Evolutionary conservation across 2,329 filamentous ascomycete species (phyloP).

Genomic region (Pseudogymnoascus sp.): DNA sequence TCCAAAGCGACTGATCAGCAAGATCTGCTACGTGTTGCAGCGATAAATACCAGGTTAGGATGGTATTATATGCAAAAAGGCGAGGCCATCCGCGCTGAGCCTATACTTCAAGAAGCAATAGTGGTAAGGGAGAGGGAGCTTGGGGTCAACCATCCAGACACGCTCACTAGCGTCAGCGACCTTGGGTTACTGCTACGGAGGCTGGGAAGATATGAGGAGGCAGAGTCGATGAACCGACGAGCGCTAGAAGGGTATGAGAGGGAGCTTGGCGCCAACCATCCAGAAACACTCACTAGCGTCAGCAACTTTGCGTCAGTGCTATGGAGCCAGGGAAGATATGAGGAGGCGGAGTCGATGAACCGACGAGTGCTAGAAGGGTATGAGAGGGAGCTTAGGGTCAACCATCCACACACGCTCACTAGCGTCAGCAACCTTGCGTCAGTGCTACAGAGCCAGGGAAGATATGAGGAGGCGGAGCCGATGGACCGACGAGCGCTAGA

Average conservation of each 20-base stretch:
- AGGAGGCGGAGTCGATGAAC: too few species aligned
- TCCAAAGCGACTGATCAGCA: neutral
- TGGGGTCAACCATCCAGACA: neutral
- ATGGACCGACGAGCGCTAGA: too few species aligned
- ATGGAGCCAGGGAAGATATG: too few species aligned
- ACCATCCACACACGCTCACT: too few species aligned
- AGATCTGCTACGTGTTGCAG: neutral
- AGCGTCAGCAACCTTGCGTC: too few species aligned
- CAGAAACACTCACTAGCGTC: neutral
- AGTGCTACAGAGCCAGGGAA: too few species aligned
- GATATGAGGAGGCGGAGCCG: too few species aligned
- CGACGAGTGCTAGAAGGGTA: too few species aligned
- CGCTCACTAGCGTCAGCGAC: neutral
- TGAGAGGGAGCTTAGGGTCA: too few species aligned
- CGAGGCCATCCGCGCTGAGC: neutral
- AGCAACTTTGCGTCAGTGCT: too few species aligned
- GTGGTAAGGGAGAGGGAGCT: neutral
- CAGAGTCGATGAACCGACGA: neutral
- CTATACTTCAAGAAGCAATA: neutral
- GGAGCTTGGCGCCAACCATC: neutral
- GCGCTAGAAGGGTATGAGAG: neutral
- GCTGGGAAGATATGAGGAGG: conserved; percentile 1
- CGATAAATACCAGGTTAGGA: neutral
- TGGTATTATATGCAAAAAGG: neutral
- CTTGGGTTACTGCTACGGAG: neutral